These are phyloP conservation scores for Hypoxylon intermedium DNA, from an alignment of 495 filamentous ascomycete genomes.

Conservation along the genomic window DNA sequence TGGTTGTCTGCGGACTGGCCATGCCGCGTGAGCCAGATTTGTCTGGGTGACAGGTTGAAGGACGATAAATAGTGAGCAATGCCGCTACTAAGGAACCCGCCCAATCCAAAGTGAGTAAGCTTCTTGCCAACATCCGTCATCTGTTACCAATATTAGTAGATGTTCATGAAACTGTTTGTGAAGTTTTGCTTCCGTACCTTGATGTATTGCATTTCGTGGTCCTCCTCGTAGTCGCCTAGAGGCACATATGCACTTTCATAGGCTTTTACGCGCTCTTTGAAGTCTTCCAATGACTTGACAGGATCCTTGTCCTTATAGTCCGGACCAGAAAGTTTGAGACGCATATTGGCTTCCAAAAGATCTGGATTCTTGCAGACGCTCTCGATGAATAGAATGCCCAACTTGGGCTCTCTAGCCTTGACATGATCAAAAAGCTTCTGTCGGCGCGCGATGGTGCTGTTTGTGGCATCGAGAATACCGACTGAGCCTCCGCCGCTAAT, in stretches of 20 bases:
- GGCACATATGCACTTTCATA: conserved; percentile 94
- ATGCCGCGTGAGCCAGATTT: conserved; percentile 98
- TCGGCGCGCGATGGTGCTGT: conserved; percentile 87
- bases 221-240: conserved; percentile 89
- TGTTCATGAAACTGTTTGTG: too few species aligned
- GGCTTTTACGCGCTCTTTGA: conserved; percentile 89
- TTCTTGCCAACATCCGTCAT: conserved; percentile 99
- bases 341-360: conserved; percentile 95
- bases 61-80: conserved; percentile 93
- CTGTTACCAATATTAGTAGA: conserved; percentile 46
- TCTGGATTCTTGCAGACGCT: conserved; percentile 85
- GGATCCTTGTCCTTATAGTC: conserved; percentile 97
- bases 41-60: conserved; percentile 92
- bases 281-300: conserved; percentile 79
- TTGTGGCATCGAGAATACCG: conserved; percentile 98
- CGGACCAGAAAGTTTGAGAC: conserved; percentile 93
- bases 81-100: conserved; percentile 88
- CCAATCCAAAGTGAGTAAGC: conserved; percentile 85
- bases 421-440: conserved; percentile 84
- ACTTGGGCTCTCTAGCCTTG: conserved; percentile 78
- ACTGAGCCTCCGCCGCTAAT: conserved; percentile 82
- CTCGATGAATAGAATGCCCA: conserved; percentile 93
- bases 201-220: conserved; percentile 87
- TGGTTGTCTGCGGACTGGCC: conserved; percentile 85
- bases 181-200: conserved; percentile 53